phyloP scores from a whole-genome alignment of 192 early-diverging fungal species.

The Rhizophlyctis rosea region DNA sequence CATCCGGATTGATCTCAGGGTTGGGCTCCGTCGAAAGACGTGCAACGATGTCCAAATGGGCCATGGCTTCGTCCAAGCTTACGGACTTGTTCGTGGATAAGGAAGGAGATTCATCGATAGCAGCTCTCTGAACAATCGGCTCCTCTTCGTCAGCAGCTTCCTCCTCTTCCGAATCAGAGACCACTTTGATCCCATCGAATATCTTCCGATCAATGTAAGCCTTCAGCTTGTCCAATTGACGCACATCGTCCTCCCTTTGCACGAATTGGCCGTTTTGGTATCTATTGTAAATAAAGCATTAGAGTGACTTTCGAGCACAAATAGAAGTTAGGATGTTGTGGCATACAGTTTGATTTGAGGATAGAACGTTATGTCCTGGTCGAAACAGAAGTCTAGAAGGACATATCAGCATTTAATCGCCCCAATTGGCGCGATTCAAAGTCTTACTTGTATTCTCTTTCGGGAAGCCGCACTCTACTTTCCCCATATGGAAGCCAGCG shows the following conservation, averaged over 20 bases:
- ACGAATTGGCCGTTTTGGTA: conserved; percentile 21
- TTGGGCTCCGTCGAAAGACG: conserved; percentile 8
- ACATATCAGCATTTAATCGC: conserved; percentile 24
- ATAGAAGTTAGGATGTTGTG: conserved; percentile 3
- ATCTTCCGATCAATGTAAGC: not conserved
- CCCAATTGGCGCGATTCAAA: conserved; percentile 64
- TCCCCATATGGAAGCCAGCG: not conserved
- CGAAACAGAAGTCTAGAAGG: conserved; percentile 54
- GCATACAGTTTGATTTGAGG: conserved; percentile 62
- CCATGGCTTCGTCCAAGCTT: conserved; percentile 1
- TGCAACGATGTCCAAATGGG: conserved; percentile 4
- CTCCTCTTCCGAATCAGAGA: conserved; percentile 2
- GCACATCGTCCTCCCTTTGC: conserved; percentile 18
- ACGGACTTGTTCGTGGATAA: not conserved
- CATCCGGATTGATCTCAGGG: not conserved
- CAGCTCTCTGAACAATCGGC: not conserved
- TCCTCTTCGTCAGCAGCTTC: not conserved
- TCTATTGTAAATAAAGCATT: conserved; percentile 1
- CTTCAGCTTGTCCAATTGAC: not conserved
- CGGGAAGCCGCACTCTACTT: conserved; percentile 1
- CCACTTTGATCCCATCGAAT: conserved; percentile 23
- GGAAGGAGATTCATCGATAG: not conserved
- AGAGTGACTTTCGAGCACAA: not conserved
- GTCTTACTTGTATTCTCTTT: not conserved
- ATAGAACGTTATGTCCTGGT: conserved; percentile 54